phyloP scores from a whole-genome alignment of 1,139 yeast species.

The Zhuliangozyma blackwelliae region DNA sequence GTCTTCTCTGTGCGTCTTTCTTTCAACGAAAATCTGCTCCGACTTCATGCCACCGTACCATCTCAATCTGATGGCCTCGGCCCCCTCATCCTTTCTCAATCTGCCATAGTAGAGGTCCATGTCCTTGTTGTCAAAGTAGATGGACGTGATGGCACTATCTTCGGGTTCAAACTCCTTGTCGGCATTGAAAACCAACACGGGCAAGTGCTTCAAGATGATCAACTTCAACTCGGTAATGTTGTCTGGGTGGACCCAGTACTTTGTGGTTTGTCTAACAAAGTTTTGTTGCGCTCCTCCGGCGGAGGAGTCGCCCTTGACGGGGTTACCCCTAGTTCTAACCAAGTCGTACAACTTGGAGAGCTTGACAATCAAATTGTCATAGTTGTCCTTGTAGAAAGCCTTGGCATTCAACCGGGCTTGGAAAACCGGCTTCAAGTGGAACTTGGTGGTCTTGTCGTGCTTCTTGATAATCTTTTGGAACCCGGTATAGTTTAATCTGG shows the following conservation, averaged over 20 bases:
- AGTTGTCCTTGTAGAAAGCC: constrained; percentile 93
- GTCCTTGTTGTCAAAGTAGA: constrained; percentile 84
- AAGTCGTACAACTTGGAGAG: constrained; percentile 85
- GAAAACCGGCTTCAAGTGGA: constrained; percentile 83
- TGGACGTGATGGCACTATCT: constrained; percentile 94
- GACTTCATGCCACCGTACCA: constrained; percentile 99
- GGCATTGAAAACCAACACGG: constrained; percentile 92
- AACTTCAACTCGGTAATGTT: constrained; percentile 96
- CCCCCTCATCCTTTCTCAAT: constrained; percentile 94
- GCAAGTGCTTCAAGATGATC: constrained; percentile 87
- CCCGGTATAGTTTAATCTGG: constrained; percentile 90
- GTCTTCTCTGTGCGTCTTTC: constrained; percentile 97
- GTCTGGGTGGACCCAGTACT: constrained; percentile 99
- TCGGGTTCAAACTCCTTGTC: constrained; percentile 93
- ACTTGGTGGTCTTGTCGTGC: constrained; percentile 87
- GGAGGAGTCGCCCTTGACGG: constrained; percentile 87
- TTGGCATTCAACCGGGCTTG: constrained; percentile 88
- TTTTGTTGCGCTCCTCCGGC: constrained; percentile 98
- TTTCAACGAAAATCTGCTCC: constrained; percentile 89
- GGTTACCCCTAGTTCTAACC: constrained; percentile 93
- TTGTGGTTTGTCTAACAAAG: constrained; percentile 96
- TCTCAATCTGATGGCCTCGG: constrained; percentile 95
- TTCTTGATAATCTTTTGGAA: constrained; percentile 93
- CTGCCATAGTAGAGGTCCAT: constrained; percentile 93
- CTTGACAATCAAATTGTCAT: constrained; percentile 83